These are phyloP conservation scores for Cryptococcus neoformans DNA, from an alignment of 1,284 basidiomycete genomes.

Conservation along the genomic window DNA sequence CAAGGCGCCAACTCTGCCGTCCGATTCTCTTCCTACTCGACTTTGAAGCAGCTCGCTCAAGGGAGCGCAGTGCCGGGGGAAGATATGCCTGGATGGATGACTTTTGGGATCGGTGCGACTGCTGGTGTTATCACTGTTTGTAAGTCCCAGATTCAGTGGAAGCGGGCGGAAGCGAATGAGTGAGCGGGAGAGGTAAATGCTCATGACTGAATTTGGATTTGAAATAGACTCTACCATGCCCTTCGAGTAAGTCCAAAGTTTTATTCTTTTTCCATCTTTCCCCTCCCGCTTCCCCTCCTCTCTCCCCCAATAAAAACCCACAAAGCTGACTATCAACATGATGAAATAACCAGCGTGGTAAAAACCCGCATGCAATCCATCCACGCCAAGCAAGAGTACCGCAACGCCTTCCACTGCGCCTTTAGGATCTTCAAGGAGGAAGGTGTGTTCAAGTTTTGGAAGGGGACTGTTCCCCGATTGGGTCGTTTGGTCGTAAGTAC, in stretches of 20 bases:
- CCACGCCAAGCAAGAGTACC: slow-evolving; percentile 75
- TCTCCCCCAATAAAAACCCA: background rate
- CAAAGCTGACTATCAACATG: background rate
- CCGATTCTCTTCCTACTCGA: slow-evolving; percentile 93
- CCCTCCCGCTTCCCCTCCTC: background rate
- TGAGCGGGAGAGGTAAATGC: background rate
- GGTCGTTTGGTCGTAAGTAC: slow-evolving; percentile 73
- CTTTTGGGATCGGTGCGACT: slow-evolving; percentile 89
- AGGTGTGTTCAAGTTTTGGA: slow-evolving; percentile 87
- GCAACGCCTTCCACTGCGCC: slow-evolving; percentile 90
- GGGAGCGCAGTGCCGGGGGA: slow-evolving; percentile 79
- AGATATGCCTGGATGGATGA: slow-evolving; percentile 78
- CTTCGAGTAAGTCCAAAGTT: slow-evolving; percentile 64
- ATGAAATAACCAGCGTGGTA: slow-evolving; percentile 64
- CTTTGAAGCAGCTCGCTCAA: slow-evolving; percentile 87
- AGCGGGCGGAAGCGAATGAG: too few relatives aligned
- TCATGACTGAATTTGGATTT: background rate
- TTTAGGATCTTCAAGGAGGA: slow-evolving; percentile 89
- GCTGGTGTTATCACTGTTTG: slow-evolving; percentile 96
- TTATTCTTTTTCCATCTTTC: background rate
- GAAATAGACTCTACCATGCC: slow-evolving; percentile 68
- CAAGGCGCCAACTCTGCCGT: slow-evolving; percentile 97
- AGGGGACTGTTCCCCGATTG: slow-evolving; percentile 86
- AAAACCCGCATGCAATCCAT: slow-evolving; percentile 98
- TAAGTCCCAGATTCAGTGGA: too few relatives aligned